Evolutionary conservation across 169 alveolate species (phyloP).

Genomic region (Plasmodium knowlesi): DNA sequence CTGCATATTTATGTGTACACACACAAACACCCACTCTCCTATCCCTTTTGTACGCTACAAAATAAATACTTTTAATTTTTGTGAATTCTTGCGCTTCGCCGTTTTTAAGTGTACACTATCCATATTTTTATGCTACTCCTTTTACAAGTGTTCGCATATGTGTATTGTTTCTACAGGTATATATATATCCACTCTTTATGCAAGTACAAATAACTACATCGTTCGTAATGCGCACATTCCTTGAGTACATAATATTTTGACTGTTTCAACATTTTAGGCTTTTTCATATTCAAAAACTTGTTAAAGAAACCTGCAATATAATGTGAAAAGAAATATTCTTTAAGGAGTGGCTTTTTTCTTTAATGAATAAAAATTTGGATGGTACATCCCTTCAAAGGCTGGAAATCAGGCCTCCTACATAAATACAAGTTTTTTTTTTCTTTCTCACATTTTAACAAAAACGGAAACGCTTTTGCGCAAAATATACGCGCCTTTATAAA

Average conservation of each 20-base stretch:
- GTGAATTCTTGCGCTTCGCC: background rate
- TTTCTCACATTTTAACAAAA: background rate
- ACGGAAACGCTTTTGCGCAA: background rate
- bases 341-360: background rate
- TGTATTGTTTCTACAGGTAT: background rate
- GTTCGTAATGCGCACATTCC: background rate
- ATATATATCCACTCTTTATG: background rate
- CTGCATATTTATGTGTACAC: background rate
- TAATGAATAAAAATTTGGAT: background rate
- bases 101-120: background rate
- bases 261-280: background rate
- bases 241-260: background rate
- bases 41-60: background rate
- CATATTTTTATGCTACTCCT: background rate
- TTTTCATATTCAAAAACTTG: background rate
- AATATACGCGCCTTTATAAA: background rate
- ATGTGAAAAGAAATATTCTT: background rate
- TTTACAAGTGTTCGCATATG: background rate
- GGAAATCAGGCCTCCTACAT: background rate
- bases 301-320: background rate
- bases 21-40: background rate
- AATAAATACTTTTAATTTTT: background rate
- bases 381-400: background rate
- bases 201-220: slow-evolving; percentile 1
- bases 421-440: background rate